These are phyloP conservation scores for Cucurbita argyrosperma DNA, from an alignment of 306 rosid genomes.

Conservation along the genomic window DNA sequence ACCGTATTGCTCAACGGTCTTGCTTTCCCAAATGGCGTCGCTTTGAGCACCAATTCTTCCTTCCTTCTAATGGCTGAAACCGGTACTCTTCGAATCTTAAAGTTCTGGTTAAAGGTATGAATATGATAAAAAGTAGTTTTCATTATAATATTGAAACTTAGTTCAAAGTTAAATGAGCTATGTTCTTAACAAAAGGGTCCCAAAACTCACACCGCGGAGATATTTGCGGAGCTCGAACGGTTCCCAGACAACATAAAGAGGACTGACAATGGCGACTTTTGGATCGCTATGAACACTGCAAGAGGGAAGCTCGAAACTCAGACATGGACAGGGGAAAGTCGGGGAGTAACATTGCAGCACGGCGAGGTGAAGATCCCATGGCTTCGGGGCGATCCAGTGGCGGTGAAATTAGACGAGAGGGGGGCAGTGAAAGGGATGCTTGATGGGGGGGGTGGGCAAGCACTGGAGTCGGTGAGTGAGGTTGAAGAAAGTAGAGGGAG, in stretches of 20 bases:
- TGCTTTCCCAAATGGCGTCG: slow-evolving; percentile 53
- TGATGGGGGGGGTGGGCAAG: slow-evolving; percentile 25
- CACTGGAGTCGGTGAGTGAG: slow-evolving; percentile 35
- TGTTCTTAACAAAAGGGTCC: slow-evolving; percentile 1
- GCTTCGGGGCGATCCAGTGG: slow-evolving; percentile 25
- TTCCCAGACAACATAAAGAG: slow-evolving; percentile 49
- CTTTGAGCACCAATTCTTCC: slow-evolving; percentile 35
- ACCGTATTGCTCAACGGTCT: slow-evolving; percentile 24
- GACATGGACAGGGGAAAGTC: background rate
- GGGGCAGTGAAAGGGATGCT: slow-evolving; percentile 24
- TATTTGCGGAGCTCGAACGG: slow-evolving; percentile 20
- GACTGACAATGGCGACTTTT: slow-evolving; percentile 24
- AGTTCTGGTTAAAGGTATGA: slow-evolving; percentile 14
- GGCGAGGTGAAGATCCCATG: background rate
- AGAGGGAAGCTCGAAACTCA: slow-evolving; percentile 9
- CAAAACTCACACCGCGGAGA: background rate
- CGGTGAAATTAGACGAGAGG: slow-evolving; percentile 18
- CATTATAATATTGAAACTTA: too few species aligned
- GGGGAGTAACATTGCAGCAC: background rate
- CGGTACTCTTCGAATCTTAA: slow-evolving; percentile 6
- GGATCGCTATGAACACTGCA: slow-evolving; percentile 35
- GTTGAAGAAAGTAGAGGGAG: slow-evolving; percentile 29
- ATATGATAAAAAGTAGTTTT: too few species aligned
- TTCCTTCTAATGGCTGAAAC: slow-evolving; percentile 35
- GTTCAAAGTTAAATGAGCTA: too few species aligned